Evolutionary conservation across 495 filamentous ascomycete genomes (phyloP), one percentile per base, ranked within the genome.

Genomic region (Aspergillus ellipticus): DNA sequence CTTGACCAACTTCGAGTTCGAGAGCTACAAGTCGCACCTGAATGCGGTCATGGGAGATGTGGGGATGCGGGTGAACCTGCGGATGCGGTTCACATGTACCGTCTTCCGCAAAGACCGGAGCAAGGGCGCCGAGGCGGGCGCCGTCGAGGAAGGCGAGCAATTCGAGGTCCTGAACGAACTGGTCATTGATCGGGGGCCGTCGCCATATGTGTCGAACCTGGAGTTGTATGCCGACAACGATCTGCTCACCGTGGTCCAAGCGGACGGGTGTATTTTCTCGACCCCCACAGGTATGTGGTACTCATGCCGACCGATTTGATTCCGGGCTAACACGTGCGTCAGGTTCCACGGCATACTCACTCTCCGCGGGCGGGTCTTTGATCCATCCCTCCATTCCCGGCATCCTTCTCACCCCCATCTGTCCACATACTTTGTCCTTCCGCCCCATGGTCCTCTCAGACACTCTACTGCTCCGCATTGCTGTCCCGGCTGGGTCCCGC

Each of bases 401-500:
- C 62, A 97, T 98, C 67, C 89, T 97, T 13, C 84, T 98, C 46
- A 97, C 95, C 2, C 95, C 95, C 0, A 98, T 98, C 67, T 98
- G 94, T 70, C 92, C 94, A 15, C 94, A 98, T 68, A 97, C 92
- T 0, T 80, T 98, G 17, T 95, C 90, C 33, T 97, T 98, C 83
- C 84, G 94, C 9, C 94, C 94, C 28, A 96, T 98, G 89, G 88
- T 98, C n/a, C 85, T 98, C n/a, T 93, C 89, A 31, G 94, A 98
- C 70, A 93, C 86, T 33, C 86, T 96, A 71, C 83, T 92, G 21
- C 82, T 98, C 42, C 90, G 90, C 48, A 86, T 97, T 54, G 88
- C 87, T 20, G 86, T 98, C 20, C 94, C 94, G 0, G 80, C 81
- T 43, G 80, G 86, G 60, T 92, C 89, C 31, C 89, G 94, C 16